Percentiles rank a stretch among this genome's conserved stretches.
These are phyloP conservation scores for Mychonastes homosphaera DNA, from an alignment of 139 green algal genomes.

Conservation along the genomic window DNA sequence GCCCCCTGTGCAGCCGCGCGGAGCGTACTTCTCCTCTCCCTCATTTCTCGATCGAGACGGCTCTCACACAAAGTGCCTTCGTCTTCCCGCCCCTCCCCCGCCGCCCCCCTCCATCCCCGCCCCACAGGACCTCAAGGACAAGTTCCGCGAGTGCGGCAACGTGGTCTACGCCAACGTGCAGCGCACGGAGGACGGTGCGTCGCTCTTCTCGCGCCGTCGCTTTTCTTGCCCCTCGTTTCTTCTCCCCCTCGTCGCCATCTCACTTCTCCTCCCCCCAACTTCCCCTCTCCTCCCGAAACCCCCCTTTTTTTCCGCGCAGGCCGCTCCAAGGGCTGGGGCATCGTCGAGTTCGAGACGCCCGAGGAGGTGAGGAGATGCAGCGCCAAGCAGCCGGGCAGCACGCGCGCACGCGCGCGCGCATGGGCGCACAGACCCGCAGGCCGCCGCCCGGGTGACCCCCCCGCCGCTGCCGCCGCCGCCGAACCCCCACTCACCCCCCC, in stretches of 20 bases:
- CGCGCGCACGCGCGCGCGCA: neutral
- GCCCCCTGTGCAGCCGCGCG: neutral
- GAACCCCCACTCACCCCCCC: neutral
- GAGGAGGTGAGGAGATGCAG: conserved; percentile 52
- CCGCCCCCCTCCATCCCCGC: neutral
- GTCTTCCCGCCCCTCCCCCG: neutral
- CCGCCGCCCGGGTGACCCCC: neutral
- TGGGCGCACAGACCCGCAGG: neutral
- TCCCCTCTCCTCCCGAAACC: too few relatives aligned
- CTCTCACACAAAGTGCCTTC: neutral
- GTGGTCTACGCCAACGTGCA: conserved; percentile 90
- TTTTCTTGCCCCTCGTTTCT: too few relatives aligned
- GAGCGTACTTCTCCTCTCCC: neutral
- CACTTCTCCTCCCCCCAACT: neutral
- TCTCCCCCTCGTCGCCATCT: neutral
- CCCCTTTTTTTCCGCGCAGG: conserved; percentile 38
- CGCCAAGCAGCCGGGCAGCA: neutral
- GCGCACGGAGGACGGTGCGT: conserved; percentile 63
- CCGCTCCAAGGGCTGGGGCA: conserved; percentile 87
- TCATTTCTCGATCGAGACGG: neutral
- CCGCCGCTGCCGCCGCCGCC: neutral
- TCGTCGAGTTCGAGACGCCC: conserved; percentile 79
- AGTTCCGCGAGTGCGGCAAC: conserved; percentile 70
- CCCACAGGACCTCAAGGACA: conserved; percentile 78
- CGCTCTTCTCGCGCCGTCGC: too few relatives aligned